Evolutionary conservation across 352 stramenopile genomes (phyloP), one percentile per base, ranked within the genome.

Genomic region (Globisporangium solare): DNA sequence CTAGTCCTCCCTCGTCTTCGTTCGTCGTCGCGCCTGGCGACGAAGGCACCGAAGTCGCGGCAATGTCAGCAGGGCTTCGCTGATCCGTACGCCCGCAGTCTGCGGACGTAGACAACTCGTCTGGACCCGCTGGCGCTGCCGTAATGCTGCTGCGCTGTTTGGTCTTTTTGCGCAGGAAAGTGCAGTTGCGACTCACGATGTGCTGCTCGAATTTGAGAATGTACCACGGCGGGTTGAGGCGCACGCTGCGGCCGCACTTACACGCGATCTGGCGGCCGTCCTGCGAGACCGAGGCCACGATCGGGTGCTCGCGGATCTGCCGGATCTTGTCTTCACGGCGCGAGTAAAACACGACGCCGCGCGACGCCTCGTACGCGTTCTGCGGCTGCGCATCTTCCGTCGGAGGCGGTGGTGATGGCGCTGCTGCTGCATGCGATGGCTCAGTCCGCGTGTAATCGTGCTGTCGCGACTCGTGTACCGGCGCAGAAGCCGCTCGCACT

Each of bases 181-280:
- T 75, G 67, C 80, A 93, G 54, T 91, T 93, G 37, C 83, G 70
- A 53, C 83, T 93, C 18, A 82, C 78, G n/a, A 89, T 66, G 52
- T 93, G 83, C 68, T 93, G 83, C 63, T 93, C 83, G 39, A 83
- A 93, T 62, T 93, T 93, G 47, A 89, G 66, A 50, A 93, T 89
- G 56, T 93, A 93, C 83, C 83, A 93, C 31, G 83, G 75, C 35
- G 83, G 83, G 22, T 93, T 93, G 15, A 93, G 58, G 0, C 79
- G 71, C 49, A 93, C 83, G 43, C 57, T 71, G 42, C 80, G 78
- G 3, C 83, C 80, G 60, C 83, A 93, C 31, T 84, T 88, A 58
- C 83, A 93, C 32, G 61, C 43, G 2, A 93, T 70, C 10, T 66
- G 66, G 7, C 80, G 74, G 3, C 83, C 83, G 54, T 93, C 80